Evolutionary conservation across 805 yeast species (phyloP).

Genomic region (Candida awuae): DNA sequence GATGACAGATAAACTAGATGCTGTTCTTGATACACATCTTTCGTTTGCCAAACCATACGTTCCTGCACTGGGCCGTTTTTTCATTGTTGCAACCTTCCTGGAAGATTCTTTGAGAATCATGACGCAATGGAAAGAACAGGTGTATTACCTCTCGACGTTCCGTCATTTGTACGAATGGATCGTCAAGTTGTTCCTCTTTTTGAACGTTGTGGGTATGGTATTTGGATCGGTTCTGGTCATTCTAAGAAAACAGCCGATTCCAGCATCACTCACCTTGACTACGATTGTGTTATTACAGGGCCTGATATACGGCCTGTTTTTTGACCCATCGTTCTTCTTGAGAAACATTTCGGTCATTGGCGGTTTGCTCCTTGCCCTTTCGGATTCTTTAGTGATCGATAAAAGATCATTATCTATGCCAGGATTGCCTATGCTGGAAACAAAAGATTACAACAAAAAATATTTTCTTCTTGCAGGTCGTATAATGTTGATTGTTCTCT

Average conservation of each 20-base stretch:
- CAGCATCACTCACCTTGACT: conserved; percentile 63
- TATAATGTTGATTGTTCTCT: conserved; percentile 73
- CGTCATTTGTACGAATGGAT: conserved; percentile 73
- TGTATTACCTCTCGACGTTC: conserved; percentile 70
- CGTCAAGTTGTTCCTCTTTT: conserved; percentile 59
- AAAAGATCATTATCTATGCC: conserved; percentile 60
- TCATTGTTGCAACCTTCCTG: conserved; percentile 87
- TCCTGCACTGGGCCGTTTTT: conserved; percentile 80
- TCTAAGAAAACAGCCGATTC: conserved; percentile 55
- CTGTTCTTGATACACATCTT: conserved; percentile 40
- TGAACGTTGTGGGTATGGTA: conserved; percentile 63
- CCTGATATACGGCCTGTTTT: conserved; percentile 75
- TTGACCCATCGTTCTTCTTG: conserved; percentile 72
- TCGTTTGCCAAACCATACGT: conserved; percentile 60
- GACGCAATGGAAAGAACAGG: conserved; percentile 88
- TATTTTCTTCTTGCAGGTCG: conserved; percentile 84
- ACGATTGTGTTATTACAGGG: conserved; percentile 78
- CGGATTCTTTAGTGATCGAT: conserved; percentile 78
- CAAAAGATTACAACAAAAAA: conserved; percentile 60
- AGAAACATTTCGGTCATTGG: conserved; percentile 89
- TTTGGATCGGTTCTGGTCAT: conserved; percentile 66
- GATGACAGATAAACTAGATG: conserved; percentile 48
- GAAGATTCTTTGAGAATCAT: conserved; percentile 83
- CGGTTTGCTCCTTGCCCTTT: conserved; percentile 77
- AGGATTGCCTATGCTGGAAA: conserved; percentile 66